Evolutionary conservation across 2,329 filamentous ascomycete genomes (phyloP), one percentile per base, ranked within the genome.

Genomic region (Alternaria rosae): DNA sequence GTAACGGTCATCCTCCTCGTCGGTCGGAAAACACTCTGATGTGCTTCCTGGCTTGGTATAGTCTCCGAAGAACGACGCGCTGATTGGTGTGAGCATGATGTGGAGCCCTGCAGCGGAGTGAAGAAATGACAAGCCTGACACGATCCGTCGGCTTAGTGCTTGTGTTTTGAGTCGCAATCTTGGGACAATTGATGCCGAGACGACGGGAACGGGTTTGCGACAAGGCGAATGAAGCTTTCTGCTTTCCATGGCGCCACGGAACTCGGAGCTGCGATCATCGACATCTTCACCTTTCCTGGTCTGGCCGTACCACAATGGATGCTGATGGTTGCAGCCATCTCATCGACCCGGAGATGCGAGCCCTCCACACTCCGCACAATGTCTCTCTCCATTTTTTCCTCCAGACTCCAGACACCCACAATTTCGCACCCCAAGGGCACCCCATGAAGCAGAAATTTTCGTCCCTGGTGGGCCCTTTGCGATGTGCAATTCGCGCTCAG

Each of bases 51-150:
- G 28, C 56, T 47, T 35, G 59, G 70, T 66, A 63, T 67, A 62
- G 67, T 38, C 60, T 70, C 70, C 70, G 71, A 56, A 43, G 52
- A 42, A 8, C 9, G 11, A 53, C 20, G 25, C 30, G 50, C 5
- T 61, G 55, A 70, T 72, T 72, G 65, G 68, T 54, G n/a, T 45
- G 38, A 30, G 30, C 23, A 41, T 17, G 10, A 30, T 30, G 43
- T 69, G 62, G 60, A 61, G 21, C 30, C 44, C 43, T 42, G 54
- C 47, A 23, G 20, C 53, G 56, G 61, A 60, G 41, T 41, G 59
- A 52, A 59, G 51, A 59, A 48, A 65, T 45, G 53, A 57, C 60
- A 66, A 68, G 68, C 68, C 54, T 71, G 65, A 70, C 68, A 68
- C 57, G 55, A 54, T 55, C 52, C 64, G 50, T 59, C 53, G 44